A percentile compares a stretch with the other conserved stretches of the same genome.
Conservation (phyloP, 257 asterid genomes). For the Nicotiana noctiflora region DNA sequence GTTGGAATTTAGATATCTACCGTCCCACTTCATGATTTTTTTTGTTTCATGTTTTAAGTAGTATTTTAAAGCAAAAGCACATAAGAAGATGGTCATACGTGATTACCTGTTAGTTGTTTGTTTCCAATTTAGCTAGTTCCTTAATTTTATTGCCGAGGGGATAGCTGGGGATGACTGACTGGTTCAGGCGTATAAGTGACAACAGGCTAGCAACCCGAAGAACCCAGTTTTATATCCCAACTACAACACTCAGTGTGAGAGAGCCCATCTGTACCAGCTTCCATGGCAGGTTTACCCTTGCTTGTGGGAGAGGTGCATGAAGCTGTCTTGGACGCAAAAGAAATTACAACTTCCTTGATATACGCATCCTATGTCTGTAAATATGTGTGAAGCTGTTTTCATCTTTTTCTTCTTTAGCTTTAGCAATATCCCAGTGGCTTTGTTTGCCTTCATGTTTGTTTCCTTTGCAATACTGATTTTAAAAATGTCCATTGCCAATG, state of each 20-base stretch:
- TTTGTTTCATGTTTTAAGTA: neutral
- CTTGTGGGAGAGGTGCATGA: neutral
- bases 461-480: neutral
- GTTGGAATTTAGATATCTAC: neutral
- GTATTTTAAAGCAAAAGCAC: neutral
- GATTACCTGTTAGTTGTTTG: neutral
- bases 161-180: neutral
- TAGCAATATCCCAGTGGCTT: neutral
- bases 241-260: neutral
- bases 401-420: neutral
- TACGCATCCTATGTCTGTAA: neutral
- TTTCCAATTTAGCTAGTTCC: neutral
- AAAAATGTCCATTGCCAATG: constrained; percentile 18
- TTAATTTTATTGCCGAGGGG: neutral
- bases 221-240: neutral
- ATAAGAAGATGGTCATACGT: neutral
- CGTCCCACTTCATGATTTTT: neutral
- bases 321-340: neutral
- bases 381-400: neutral
- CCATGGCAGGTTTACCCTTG: neutral
- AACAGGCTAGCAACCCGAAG: neutral
- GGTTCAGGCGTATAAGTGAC: neutral
- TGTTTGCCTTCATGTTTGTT: neutral
- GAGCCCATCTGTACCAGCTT: neutral
- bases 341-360: neutral